A percentile compares a stretch with the other conserved stretches of the same genome.
Conservation (phyloP, 2,329 filamentous ascomycete species). For the Aspergillus fijiensis region DNA sequence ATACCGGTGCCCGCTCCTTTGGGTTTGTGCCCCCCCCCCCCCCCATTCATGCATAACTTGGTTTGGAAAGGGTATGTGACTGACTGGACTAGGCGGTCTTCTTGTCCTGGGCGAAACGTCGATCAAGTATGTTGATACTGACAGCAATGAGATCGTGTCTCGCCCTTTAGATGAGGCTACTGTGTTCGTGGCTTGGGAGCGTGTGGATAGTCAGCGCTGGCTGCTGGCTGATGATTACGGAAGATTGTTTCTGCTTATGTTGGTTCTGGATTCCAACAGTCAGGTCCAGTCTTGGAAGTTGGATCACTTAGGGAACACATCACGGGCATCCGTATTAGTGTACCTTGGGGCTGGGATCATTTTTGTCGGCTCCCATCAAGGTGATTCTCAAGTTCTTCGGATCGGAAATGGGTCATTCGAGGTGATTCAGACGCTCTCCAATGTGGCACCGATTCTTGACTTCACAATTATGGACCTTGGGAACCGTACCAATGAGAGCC, state of each 20-base stretch:
- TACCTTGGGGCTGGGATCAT: slow-evolving; percentile 68
- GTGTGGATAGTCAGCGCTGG: slow-evolving; percentile 77
- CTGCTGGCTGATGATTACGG: slow-evolving; percentile 93
- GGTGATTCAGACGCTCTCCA: slow-evolving; percentile 72
- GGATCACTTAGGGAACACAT: slow-evolving; percentile 64
- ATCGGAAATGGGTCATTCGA: slow-evolving; percentile 62
- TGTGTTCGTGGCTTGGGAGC: slow-evolving; percentile 89
- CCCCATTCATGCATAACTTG: neutral
- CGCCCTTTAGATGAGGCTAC: slow-evolving; percentile 69
- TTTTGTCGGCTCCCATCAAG: slow-evolving; percentile 89
- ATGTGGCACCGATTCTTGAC: slow-evolving; percentile 88
- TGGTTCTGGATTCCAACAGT: slow-evolving; percentile 63
- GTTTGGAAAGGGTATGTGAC: slow-evolving; percentile 29
- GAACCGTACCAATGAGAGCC: slow-evolving; percentile 72
- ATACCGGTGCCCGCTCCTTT: slow-evolving; percentile 61
- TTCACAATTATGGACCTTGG: slow-evolving; percentile 97
- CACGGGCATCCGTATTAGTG: slow-evolving; percentile 73
- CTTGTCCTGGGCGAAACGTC: slow-evolving; percentile 77
- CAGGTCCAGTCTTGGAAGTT: slow-evolving; percentile 73
- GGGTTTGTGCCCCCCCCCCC: slow-evolving; percentile 33
- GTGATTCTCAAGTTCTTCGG: slow-evolving; percentile 80
- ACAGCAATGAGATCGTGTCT: slow-evolving; percentile 65
- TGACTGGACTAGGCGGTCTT: slow-evolving; percentile 62
- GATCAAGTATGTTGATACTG: slow-evolving; percentile 80
- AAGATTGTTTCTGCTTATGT: slow-evolving; percentile 76